These are phyloP conservation scores for Bertia moriformis DNA, from an alignment of 2,329 filamentous ascomycete species.

Conservation along the genomic window DNA sequence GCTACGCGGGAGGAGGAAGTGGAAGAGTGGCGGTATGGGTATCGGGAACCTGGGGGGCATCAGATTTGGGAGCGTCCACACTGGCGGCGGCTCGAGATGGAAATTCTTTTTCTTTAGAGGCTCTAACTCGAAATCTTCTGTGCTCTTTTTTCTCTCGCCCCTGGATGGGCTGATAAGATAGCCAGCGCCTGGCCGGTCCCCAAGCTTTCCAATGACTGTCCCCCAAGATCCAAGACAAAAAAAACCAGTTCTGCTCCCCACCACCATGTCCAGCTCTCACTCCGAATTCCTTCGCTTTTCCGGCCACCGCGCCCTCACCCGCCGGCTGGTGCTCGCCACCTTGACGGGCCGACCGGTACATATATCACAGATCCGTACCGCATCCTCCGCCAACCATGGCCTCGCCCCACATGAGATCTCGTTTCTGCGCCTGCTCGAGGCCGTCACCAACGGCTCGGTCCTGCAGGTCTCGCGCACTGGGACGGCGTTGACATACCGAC, in stretches of 20 bases:
- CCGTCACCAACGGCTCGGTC: slow-evolving; percentile 83
- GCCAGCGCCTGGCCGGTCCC: too few species aligned
- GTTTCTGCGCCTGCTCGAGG: slow-evolving; percentile 83
- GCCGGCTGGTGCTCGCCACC: slow-evolving; percentile 77
- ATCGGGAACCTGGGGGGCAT: too few species aligned
- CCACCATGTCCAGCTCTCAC: slow-evolving; percentile 26
- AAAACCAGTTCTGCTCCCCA: too few species aligned
- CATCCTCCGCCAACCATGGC: slow-evolving; percentile 73
- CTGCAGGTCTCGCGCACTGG: slow-evolving; percentile 95
- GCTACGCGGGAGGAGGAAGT: too few species aligned
- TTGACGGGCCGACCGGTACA: slow-evolving; percentile 79
- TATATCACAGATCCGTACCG: slow-evolving; percentile 84
- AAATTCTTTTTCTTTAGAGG: too few species aligned
- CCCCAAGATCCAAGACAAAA: too few species aligned
- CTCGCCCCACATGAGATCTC: slow-evolving; percentile 88
- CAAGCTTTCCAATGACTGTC: too few species aligned
- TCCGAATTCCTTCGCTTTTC: slow-evolving; percentile 61
- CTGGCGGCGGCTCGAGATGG: too few species aligned
- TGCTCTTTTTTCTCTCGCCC: too few species aligned
- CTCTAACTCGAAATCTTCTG: too few species aligned
- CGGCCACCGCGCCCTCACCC: slow-evolving; percentile 67
- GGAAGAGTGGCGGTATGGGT: not conserved
- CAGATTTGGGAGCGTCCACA: too few species aligned
- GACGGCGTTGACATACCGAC: slow-evolving; percentile 81
- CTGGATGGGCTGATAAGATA: too few species aligned